phyloP scores from a whole-genome alignment of 2,329 filamentous ascomycete genomes.

The Cladosporium austrohemisphaericum region DNA sequence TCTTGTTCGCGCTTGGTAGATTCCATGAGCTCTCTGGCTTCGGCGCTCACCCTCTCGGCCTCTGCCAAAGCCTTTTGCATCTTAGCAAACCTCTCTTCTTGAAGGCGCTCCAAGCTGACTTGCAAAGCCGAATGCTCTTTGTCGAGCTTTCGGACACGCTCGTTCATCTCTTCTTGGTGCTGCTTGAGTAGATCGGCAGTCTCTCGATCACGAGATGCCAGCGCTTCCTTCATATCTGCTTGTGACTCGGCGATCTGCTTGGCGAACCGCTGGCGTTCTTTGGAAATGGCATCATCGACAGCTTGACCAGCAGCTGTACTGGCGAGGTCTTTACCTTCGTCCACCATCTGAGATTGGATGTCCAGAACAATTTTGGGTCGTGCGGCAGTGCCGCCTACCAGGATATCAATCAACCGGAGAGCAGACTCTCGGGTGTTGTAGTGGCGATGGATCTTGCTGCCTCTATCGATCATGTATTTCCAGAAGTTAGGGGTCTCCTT shows the following conservation, averaged over 20 bases:
- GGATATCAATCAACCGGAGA: constrained; percentile 17
- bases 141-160: constrained; percentile 10
- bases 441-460: constrained; percentile 17
- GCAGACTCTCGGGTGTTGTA: constrained; percentile 18
- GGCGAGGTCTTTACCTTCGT: constrained; percentile 21
- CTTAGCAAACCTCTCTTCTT: constrained; percentile 12
- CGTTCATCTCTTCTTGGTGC: constrained; percentile 14
- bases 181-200: constrained; percentile 9
- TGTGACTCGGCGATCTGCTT: constrained; percentile 11
- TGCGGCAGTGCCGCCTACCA: constrained; percentile 12
- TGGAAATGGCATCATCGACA: constrained; percentile 5
- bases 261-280: constrained; percentile 6
- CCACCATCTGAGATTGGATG: constrained; percentile 25
- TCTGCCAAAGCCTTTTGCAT: constrained; percentile 12
- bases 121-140: constrained; percentile 13
- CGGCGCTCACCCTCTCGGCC: constrained; percentile 6
- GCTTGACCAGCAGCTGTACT: constrained; percentile 21
- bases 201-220: constrained; percentile 5
- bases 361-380: constrained; percentile 15
- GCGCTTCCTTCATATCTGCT: constrained; percentile 8
- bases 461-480: constrained; percentile 21
- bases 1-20: neutral
- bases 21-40: constrained; percentile 12
- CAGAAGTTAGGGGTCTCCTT: constrained; percentile 17
- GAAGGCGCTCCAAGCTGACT: constrained; percentile 13